Evolutionary conservation across 1,284 basidiomycete genomes (phyloP).

Genomic region (Filobasidium uniguttulatum): DNA sequence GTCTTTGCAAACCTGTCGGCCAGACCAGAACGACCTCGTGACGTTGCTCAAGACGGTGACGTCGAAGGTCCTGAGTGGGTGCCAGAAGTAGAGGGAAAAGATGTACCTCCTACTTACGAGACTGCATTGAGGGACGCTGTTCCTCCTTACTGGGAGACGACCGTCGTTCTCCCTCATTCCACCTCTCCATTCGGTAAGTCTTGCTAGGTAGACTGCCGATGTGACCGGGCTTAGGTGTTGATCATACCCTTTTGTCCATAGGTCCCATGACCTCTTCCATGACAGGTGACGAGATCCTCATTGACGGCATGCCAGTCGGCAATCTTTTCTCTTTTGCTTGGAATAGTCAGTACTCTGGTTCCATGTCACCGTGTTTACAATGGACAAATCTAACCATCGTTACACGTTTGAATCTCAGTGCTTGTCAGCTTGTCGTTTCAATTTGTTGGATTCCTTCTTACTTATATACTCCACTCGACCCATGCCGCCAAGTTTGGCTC

Average conservation of each 20-base stretch:
- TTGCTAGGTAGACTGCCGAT: slow-evolving; percentile 11
- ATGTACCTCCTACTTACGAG: slow-evolving; percentile 75
- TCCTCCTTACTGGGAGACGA: slow-evolving; percentile 95
- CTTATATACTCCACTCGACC: slow-evolving; percentile 81
- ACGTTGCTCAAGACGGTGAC: slow-evolving; percentile 44
- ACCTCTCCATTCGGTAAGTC: slow-evolving; percentile 35
- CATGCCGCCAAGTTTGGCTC: slow-evolving; percentile 92
- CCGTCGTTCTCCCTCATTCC: slow-evolving; percentile 54
- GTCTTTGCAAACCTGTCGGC: slow-evolving; percentile 93
- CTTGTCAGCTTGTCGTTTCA: slow-evolving; percentile 92
- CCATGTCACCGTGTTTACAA: too few relatives aligned
- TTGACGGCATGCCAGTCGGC: slow-evolving; percentile 45
- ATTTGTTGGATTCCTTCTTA: slow-evolving; percentile 88
- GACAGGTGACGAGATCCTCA: slow-evolving; percentile 42
- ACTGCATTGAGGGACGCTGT: slow-evolving; percentile 80
- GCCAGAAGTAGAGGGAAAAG: slow-evolving; percentile 67
- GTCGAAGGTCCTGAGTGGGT: slow-evolving; percentile 49
- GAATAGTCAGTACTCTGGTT: slow-evolving; percentile 26
- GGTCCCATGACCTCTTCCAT: slow-evolving; percentile 36
- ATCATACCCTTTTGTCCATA: background rate
- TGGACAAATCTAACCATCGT: background rate
- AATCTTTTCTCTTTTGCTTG: slow-evolving; percentile 40
- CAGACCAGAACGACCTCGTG: slow-evolving; percentile 51
- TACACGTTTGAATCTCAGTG: slow-evolving; percentile 47
- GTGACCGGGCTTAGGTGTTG: background rate